Base-by-base conservation (phyloP, 2,329 filamentous ascomycete species). In the Arthrobotrys musiformis region DNA sequence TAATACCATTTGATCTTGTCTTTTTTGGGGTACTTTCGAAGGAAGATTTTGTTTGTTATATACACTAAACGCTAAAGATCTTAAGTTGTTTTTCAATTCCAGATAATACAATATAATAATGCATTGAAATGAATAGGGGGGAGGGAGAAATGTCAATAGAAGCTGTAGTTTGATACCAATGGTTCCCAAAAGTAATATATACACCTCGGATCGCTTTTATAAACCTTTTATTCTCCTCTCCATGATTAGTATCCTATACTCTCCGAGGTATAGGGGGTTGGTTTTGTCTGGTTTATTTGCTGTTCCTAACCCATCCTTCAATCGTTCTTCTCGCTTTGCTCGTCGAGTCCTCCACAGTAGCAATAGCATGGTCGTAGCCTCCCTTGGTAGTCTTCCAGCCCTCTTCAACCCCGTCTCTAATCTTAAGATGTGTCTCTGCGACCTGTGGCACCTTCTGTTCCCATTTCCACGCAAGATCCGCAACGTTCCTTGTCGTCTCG, bases 221-320 rank as follows among this genome's bases (percentile, higher is more conserved):
- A n/a, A 37, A 3, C 26, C 30, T 22, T n/a, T 9, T 40, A 1
- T 26, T 40, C 26, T 26, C 17, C 54, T 26, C 17, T 33, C 33
- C 22, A n/a, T 2, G 19, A 11, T 4, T 26, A n/a, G 22, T 37
- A 40, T 24, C 9, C 6, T n/a, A 15, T 58, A 19, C 11, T 26
- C 33, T 33, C n/a, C n/a, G n/a, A 4, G 40, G n/a, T 7, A 40
- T 35, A 24, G 17, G 44, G n/a, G 44, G 8, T 15, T 48, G 17
- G 2, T 15, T n/a, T 17, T n/a, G n/a, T n/a, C n/a, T n/a, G n/a
- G 17, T 74, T 46, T 79, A 79, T 54, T 77, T 77, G 44, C 93
- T 94, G 88, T 96, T 94, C 86, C 89, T 93, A 67, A 98, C 92
- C 93, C 94, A 95, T 78, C 89, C 90, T 86, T 97, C 93, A 73